Conservation (phyloP, 148 eudicot genomes). For the Arbutus unedo region DNA sequence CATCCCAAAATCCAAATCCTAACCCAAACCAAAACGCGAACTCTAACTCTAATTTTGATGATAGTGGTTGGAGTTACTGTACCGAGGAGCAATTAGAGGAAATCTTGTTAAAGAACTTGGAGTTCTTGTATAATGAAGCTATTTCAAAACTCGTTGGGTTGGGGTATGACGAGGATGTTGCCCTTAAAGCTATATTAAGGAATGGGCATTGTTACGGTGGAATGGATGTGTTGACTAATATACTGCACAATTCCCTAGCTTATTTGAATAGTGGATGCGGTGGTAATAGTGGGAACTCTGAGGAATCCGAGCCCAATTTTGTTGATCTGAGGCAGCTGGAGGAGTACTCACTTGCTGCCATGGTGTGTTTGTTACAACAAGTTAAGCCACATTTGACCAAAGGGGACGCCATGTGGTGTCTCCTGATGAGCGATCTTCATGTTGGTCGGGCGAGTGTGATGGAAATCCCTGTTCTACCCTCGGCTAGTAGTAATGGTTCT, state of each 20-base stretch:
- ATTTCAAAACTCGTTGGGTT: slow-evolving; percentile 58
- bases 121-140: slow-evolving; percentile 78
- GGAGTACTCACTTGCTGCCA: slow-evolving; percentile 81
- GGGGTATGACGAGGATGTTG: slow-evolving; percentile 88
- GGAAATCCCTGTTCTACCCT: slow-evolving; percentile 68
- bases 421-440: slow-evolving; percentile 92
- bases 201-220: slow-evolving; percentile 92
- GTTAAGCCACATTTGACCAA: slow-evolving; percentile 75
- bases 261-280: slow-evolving; percentile 61
- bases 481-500: slow-evolving; percentile 31
- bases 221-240: slow-evolving; percentile 84
- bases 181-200: slow-evolving; percentile 62
- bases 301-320: slow-evolving; percentile 56
- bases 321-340: slow-evolving; percentile 81
- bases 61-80: slow-evolving; percentile 85
- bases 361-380: slow-evolving; percentile 90
- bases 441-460: slow-evolving; percentile 87
- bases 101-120: slow-evolving; percentile 71
- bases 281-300: slow-evolving; percentile 31
- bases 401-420: slow-evolving; percentile 99
- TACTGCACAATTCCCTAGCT: slow-evolving; percentile 69
- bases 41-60: slow-evolving; percentile 52
- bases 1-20: slow-evolving; percentile 31
- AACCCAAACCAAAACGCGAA: slow-evolving; percentile 25
- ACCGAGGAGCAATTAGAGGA: slow-evolving; percentile 95